These are phyloP conservation scores for Pyricularia grisea DNA, from an alignment of 2,329 filamentous ascomycete species.

Conservation along the genomic window DNA sequence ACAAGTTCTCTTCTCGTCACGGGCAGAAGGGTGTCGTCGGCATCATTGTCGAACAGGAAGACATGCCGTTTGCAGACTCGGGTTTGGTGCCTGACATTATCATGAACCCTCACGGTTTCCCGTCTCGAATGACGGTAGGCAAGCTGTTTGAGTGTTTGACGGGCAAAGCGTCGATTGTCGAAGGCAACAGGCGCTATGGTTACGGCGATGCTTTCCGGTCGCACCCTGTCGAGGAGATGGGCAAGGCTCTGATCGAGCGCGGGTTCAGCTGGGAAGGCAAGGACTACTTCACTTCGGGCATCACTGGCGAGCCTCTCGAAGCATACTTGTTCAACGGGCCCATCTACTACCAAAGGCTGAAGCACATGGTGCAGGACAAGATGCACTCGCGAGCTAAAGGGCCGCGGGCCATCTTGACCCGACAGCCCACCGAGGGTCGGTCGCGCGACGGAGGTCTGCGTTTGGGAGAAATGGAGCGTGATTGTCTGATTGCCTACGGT, in stretches of 20 bases:
- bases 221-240: slow-evolving; percentile 82
- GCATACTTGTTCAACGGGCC: slow-evolving; percentile 98
- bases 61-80: slow-evolving; percentile 89
- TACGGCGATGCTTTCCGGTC: slow-evolving; percentile 72
- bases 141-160: slow-evolving; percentile 94
- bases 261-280: slow-evolving; percentile 97
- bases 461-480: slow-evolving; percentile 96
- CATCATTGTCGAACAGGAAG: slow-evolving; percentile 92
- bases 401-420: slow-evolving; percentile 81
- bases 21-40: slow-evolving; percentile 97
- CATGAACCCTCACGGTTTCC: slow-evolving; percentile 99
- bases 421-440: slow-evolving; percentile 92
- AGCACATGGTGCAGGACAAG: slow-evolving; percentile 99
- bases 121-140: slow-evolving; percentile 97
- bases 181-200: slow-evolving; percentile 81
- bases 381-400: slow-evolving; percentile 95
- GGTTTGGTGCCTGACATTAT: slow-evolving; percentile 97
- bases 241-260: slow-evolving; percentile 69
- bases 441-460: slow-evolving; percentile 86
- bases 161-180: slow-evolving; percentile 84
- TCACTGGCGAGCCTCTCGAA: slow-evolving; percentile 87
- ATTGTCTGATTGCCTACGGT: slow-evolving; percentile 95
- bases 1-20: slow-evolving; percentile 98
- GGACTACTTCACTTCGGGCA: slow-evolving; percentile 89
- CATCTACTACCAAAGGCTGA: slow-evolving; percentile 98